Evolutionary conservation across 805 yeast species (phyloP), one percentile per base, ranked within the genome.

Genomic region (Metschnikowia aberdeeniae): DNA sequence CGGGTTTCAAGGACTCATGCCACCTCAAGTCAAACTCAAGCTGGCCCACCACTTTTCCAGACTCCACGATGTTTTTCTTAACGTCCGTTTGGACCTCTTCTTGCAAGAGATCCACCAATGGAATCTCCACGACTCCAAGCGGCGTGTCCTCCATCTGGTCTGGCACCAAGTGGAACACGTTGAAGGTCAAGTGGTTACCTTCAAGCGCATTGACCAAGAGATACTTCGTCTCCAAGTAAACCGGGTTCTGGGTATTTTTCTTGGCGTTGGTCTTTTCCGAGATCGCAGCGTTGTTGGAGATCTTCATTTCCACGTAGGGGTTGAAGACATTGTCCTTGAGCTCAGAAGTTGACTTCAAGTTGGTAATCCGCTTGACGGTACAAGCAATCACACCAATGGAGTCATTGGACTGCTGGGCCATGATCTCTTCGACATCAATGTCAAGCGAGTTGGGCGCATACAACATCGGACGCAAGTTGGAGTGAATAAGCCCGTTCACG

Each of bases 401-500:
- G 52, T 84, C 90, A 45, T 81, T 80, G 5, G 79, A 64, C 57
- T 78, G 78, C 35, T 74, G 76, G 34, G 81, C 80, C 75, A 86
- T 72, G 17, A 85, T 63, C 49, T 83, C 89, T 60, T 82, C 88
- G 34, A 86, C 85, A 56, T 86, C 82, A 49, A 86, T 67, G 58
- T 86, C 92, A 34, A 84, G 64, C 44, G 86, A 82, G 63, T 86
- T 86, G 53, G 95, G 95, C 8, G 90, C 89, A 60, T 86, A 86
- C 48, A 86, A 64, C 82, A 85, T 80, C 35, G 92, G 93, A 35
- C 86, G 82, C 56, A 82, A 80, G 53, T 69, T 83, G 40, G 86
- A 67, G 63, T 86, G 84, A 58, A 86, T 80, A 61, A 83, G 72
- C 19, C 76, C 73, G 51, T 82, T 85, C 43, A 86, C 89, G 58